phyloP scores from a whole-genome alignment of 2,329 filamentous ascomycete genomes.

The Arthrinium phaeospermum region DNA sequence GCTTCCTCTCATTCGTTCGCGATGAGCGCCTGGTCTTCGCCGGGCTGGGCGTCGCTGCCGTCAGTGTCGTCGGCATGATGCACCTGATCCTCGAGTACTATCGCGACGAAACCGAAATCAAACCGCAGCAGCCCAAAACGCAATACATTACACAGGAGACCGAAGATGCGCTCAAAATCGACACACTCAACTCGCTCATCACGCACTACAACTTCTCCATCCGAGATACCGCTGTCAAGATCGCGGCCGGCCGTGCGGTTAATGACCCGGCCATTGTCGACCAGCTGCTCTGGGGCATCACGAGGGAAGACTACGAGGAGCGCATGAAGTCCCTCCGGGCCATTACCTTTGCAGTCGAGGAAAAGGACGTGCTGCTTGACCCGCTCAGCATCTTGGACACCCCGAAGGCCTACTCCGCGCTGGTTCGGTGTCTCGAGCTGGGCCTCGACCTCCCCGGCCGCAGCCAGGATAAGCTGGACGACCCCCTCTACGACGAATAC shows the following conservation, averaged over 20 bases:
- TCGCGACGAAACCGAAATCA: constrained; percentile 70
- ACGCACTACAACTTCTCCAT: constrained; percentile 76
- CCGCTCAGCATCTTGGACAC: constrained; percentile 56
- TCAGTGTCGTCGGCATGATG: constrained; percentile 63
- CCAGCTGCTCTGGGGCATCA: constrained; percentile 62
- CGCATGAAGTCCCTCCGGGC: constrained; percentile 63
- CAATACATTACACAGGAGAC: constrained; percentile 78
- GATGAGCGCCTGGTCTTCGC: constrained; percentile 61
- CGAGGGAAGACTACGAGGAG: constrained; percentile 62
- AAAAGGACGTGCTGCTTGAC: constrained; percentile 42
- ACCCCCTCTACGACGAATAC: constrained; percentile 67
- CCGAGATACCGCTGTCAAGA: constrained; percentile 69
- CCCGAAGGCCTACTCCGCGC: constrained; percentile 57
- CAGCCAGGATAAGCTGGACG: constrained; percentile 51
- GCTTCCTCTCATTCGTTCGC: constrained; percentile 43
- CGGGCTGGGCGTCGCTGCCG: constrained; percentile 62
- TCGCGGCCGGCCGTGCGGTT: constrained; percentile 61
- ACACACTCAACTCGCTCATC: constrained; percentile 71
- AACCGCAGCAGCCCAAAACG: constrained; percentile 67
- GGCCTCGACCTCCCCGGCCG: constrained; percentile 56
- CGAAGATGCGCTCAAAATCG: constrained; percentile 71
- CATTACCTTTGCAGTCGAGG: constrained; percentile 60
- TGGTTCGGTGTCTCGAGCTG: constrained; percentile 66
- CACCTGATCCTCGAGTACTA: constrained; percentile 63
- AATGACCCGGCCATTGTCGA: constrained; percentile 61